These are phyloP conservation scores for Floccularia luteovirens DNA, from an alignment of 768 basidiomycete species.

Conservation along the genomic window DNA sequence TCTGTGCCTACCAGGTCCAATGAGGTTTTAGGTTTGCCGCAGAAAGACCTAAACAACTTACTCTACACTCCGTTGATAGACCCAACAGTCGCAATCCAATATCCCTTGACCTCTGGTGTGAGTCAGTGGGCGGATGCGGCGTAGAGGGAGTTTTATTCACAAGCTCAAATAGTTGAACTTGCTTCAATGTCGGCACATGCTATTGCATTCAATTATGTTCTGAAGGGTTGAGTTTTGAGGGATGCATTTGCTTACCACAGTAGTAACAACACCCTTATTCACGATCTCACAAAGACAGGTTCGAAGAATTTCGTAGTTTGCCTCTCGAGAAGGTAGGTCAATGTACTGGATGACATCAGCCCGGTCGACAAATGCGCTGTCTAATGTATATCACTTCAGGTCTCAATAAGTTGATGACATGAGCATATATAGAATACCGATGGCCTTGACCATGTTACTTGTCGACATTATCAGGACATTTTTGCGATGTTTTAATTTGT, in stretches of 20 bases:
- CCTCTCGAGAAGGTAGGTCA: conserved; percentile 84
- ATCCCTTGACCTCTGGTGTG: conserved; percentile 41
- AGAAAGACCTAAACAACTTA: conserved; percentile 28
- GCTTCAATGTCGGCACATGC: conserved; percentile 55
- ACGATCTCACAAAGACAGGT: conserved; percentile 80
- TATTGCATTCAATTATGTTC: conserved; percentile 14
- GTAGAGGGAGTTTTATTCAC: conserved; percentile 20
- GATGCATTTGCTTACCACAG: conserved; percentile 38
- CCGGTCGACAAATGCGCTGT: conserved; percentile 92
- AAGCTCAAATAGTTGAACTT: conserved; percentile 51
- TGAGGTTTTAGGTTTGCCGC: not conserved
- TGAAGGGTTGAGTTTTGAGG: not conserved
- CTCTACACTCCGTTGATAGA: conserved; percentile 76
- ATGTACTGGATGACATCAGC: conserved; percentile 96
- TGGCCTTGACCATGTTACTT: conserved; percentile 90
- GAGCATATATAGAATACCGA: conserved; percentile 44
- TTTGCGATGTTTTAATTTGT: conserved; percentile 88
- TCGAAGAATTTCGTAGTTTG: conserved; percentile 87
- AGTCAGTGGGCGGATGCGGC: conserved; percentile 14
- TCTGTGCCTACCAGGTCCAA: conserved; percentile 40
- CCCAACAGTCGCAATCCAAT: conserved; percentile 51
- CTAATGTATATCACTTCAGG: conserved; percentile 28
- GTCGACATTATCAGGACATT: conserved; percentile 97
- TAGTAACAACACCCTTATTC: conserved; percentile 57
- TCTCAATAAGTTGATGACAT: conserved; percentile 1